Conservation (phyloP, 2,329 filamentous ascomycete genomes). For the Fusarium nanum region DNA sequence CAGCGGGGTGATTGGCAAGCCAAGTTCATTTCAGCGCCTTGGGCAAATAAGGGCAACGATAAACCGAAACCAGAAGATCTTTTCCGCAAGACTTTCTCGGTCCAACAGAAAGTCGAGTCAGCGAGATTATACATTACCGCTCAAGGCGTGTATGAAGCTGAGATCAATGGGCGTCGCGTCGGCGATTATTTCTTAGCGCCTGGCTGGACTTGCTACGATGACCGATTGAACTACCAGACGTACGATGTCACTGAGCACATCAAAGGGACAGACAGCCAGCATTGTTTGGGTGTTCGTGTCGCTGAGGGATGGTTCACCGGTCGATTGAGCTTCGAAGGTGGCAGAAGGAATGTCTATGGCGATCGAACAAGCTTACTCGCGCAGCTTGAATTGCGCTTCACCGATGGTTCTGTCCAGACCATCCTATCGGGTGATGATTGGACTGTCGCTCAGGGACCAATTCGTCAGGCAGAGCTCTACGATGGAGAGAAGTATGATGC, state of each 20-base stretch:
- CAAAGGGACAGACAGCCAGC: background rate
- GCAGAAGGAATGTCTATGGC: constrained; percentile 51
- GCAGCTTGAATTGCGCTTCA: constrained; percentile 53
- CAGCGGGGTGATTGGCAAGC: constrained; percentile 23
- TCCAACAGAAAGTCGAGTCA: background rate
- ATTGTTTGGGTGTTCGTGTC: constrained; percentile 46
- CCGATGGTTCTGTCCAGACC: constrained; percentile 45
- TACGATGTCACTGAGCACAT: constrained; percentile 62
- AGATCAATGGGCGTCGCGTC: constrained; percentile 57
- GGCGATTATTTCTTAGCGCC: constrained; percentile 59
- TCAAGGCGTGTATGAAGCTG: constrained; percentile 59
- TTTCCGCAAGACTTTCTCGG: constrained; percentile 27
- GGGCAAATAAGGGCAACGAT: constrained; percentile 20
- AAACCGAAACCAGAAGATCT: constrained; percentile 37
- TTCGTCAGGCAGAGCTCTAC: constrained; percentile 59
- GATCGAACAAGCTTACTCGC: constrained; percentile 53
- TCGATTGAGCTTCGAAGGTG: constrained; percentile 48
- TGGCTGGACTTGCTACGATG: constrained; percentile 63
- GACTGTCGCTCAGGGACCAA: constrained; percentile 51
- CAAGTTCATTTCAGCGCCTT: constrained; percentile 35
- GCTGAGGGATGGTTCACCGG: constrained; percentile 64
- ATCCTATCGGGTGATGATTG: constrained; percentile 55
- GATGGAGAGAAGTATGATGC: constrained; percentile 65
- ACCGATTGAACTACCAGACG: constrained; percentile 62
- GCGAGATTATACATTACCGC: constrained; percentile 58